Evolutionary conservation across 1,139 yeast genomes (phyloP).

Genomic region (Pichia kudriavzevii): DNA sequence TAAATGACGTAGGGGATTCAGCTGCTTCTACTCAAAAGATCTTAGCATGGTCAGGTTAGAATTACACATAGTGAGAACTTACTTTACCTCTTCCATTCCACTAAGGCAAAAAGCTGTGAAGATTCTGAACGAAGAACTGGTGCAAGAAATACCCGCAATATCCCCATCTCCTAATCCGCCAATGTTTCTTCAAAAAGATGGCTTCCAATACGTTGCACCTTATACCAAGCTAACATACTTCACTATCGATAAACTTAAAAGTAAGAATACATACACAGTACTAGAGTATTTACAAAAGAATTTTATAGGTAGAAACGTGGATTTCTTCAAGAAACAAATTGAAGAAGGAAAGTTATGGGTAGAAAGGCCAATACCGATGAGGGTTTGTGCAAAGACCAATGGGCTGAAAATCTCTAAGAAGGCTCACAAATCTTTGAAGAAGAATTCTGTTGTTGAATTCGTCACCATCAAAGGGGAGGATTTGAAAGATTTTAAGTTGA

Average conservation of each 20-base stretch:
- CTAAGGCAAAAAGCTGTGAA: not conserved
- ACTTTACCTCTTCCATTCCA: too few species aligned
- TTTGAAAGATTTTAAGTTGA: constrained; percentile 5
- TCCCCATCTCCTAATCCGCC: constrained; percentile 8
- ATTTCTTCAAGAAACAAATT: constrained; percentile 6
- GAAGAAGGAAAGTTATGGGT: constrained; percentile 4
- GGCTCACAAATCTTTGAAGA: not conserved
- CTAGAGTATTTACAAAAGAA: constrained; percentile 3
- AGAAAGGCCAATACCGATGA: constrained; percentile 4
- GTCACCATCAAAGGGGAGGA: constrained; percentile 6
- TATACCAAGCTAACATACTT: constrained; percentile 2
- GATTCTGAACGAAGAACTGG: not conserved
- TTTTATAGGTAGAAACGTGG: constrained; percentile 9
- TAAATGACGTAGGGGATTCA: too few species aligned
- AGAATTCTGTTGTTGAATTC: not conserved
- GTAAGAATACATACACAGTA: constrained; percentile 2
- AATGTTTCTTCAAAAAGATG: constrained; percentile 1
- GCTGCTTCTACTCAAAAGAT: too few species aligned
- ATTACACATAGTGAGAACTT: too few species aligned
- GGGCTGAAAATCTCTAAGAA: too few species aligned
- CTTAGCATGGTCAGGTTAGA: too few species aligned
- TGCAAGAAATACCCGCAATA: constrained; percentile 3
- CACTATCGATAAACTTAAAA: not conserved
- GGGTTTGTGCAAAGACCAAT: not conserved
- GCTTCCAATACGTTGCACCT: constrained; percentile 6